phyloP scores from a whole-genome alignment of 768 basidiomycete genomes.

The Serpula lacrymans region DNA sequence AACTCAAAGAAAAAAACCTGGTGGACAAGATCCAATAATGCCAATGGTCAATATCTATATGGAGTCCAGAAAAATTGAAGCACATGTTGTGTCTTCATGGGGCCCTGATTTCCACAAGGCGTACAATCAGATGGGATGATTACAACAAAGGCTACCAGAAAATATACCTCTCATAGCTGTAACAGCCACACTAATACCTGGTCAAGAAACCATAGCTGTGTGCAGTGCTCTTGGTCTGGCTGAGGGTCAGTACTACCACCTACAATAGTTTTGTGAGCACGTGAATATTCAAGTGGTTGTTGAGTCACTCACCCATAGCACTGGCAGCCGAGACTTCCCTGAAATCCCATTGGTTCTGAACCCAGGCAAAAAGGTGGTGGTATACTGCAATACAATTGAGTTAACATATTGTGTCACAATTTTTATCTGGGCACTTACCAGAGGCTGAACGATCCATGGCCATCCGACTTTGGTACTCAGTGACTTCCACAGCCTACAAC shows the following conservation, averaged over 20 bases:
- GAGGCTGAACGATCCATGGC: background rate
- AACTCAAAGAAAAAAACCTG: no score
- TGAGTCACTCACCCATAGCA: conserved; percentile 1
- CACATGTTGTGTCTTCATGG: background rate
- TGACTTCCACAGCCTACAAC: conserved; percentile 6
- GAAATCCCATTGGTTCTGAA: conserved; percentile 4
- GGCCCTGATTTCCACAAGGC: background rate
- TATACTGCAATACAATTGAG: conserved; percentile 10
- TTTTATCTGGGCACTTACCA: conserved; percentile 1
- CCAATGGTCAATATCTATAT: no score
- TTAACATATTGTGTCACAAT: conserved; percentile 3
- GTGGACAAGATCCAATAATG: no score
- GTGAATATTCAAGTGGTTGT: conserved; percentile 7
- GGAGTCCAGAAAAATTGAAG: no score
- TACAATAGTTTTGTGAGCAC: conserved; percentile 10
- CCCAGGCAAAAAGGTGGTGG: no score
- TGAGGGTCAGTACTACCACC: conserved; percentile 1
- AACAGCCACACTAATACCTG: conserved; percentile 8
- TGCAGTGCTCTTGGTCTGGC: conserved; percentile 7
- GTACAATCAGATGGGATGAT: no score
- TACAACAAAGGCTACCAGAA: no score
- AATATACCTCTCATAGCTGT: conserved; percentile 7
- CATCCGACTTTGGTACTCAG: conserved; percentile 7
- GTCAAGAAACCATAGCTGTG: background rate
- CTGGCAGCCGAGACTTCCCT: conserved; percentile 6